Conservation (phyloP, 441 rosid genomes). For the Adansonia rubrostipa region DNA sequence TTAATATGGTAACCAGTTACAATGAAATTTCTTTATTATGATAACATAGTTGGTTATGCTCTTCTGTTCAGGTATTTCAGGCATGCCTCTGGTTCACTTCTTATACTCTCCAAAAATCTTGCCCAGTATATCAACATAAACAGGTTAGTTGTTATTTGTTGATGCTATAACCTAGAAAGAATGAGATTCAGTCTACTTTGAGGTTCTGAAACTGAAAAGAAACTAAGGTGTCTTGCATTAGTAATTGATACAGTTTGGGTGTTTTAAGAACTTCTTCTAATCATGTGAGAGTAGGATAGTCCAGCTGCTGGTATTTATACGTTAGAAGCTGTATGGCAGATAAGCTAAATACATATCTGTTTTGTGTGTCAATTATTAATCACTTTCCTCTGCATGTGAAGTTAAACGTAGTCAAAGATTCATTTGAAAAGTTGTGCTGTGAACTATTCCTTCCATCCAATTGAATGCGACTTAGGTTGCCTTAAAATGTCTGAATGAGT, state of each 20-base stretch:
- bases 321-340: background rate
- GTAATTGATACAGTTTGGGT: constrained; percentile 16
- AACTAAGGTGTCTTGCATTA: background rate
- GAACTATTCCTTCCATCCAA: background rate
- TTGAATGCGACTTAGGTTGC: constrained; percentile 2
- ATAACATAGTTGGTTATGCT: constrained; percentile 11
- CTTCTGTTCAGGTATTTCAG: constrained; percentile 70
- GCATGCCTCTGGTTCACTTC: constrained; percentile 75
- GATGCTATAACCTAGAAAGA: constrained; percentile 13
- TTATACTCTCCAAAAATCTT: constrained; percentile 83
- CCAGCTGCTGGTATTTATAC: background rate
- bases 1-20: background rate
- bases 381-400: background rate
- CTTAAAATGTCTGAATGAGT: background rate
- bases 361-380: background rate
- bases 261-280: background rate
- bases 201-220: constrained; percentile 14
- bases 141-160: constrained; percentile 60
- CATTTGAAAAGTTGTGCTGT: background rate
- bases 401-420: background rate
- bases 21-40: background rate
- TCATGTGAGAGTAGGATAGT: background rate
- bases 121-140: constrained; percentile 84
- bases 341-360: background rate
- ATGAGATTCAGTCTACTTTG: constrained; percentile 17